A percentile compares a stretch with the other conserved stretches of the same genome.
phyloP scores from a whole-genome alignment of 2,329 filamentous ascomycete species.

The Nigrospora oryzae region DNA sequence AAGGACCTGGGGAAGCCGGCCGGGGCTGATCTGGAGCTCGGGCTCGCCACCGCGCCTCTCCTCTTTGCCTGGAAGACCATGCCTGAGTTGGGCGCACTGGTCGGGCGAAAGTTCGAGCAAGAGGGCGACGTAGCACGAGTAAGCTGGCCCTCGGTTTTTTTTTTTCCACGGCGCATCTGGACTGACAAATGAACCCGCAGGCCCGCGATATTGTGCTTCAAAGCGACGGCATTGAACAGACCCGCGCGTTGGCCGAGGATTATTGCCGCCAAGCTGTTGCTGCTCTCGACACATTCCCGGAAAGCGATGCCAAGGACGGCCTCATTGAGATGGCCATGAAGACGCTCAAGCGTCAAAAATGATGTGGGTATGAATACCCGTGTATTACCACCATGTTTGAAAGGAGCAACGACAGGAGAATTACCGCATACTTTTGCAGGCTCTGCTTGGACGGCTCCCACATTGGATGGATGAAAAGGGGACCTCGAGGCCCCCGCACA shows the following conservation, averaged over 20 bases:
- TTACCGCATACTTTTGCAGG: not conserved
- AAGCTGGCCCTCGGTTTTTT: conserved; percentile 23
- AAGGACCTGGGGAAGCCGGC: conserved; percentile 88
- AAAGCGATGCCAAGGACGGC: conserved; percentile 90
- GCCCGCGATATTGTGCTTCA: conserved; percentile 76
- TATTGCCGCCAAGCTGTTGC: conserved; percentile 83
- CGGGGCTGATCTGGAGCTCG: conserved; percentile 86
- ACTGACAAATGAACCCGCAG: conserved; percentile 34
- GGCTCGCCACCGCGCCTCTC: conserved; percentile 85
- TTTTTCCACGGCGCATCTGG: not conserved
- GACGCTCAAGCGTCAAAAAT: conserved; percentile 83
- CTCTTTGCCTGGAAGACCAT: conserved; percentile 93
- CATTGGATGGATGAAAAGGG: no score
- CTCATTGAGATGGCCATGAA: conserved; percentile 91
- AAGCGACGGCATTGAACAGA: conserved; percentile 87
- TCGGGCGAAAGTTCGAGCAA: conserved; percentile 80
- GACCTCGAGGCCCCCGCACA: no score
- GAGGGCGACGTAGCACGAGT: conserved; percentile 82
- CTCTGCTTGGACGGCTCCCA: no score
- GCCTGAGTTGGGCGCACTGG: conserved; percentile 74
- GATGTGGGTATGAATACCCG: conserved; percentile 10
- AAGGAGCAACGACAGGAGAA: not conserved
- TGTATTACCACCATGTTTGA: no score
- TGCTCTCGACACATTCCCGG: conserved; percentile 77
- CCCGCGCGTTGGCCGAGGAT: conserved; percentile 78